Percentiles rank a stretch among this genome's conserved stretches.
Conservation (phyloP, 2,329 filamentous ascomycete species). For the Didymella sp. region DNA sequence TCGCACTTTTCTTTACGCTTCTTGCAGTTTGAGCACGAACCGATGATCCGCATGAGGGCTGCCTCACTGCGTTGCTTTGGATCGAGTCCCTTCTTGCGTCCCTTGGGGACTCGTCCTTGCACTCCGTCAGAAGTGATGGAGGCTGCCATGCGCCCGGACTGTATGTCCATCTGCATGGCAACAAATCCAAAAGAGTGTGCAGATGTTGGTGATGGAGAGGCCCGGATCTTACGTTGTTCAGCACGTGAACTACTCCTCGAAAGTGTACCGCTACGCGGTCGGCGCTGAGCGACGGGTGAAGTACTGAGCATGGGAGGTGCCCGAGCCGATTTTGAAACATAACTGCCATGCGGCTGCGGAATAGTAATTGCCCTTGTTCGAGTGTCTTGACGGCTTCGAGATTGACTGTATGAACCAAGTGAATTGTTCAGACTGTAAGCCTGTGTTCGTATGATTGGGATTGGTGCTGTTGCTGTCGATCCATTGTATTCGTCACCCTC, state of each 20-base stretch:
- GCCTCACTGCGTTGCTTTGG: conserved; percentile 45
- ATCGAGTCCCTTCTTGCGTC: conserved; percentile 44
- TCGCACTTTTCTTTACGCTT: conserved; percentile 50
- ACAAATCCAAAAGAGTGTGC: conserved; percentile 45
- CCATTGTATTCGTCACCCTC: conserved; percentile 31
- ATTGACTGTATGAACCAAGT: conserved; percentile 20
- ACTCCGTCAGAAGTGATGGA: conserved; percentile 38
- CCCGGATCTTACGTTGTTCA: conserved; percentile 28
- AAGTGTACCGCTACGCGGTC: conserved; percentile 30
- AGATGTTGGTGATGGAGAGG: conserved; percentile 38
- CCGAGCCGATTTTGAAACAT: too few species aligned
- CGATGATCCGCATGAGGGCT: conserved; percentile 47
- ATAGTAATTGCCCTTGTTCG: conserved; percentile 41
- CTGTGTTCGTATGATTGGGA: conserved; percentile 40
- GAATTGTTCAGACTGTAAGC: conserved; percentile 28
- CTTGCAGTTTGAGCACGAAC: conserved; percentile 48
- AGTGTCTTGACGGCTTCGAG: conserved; percentile 14
- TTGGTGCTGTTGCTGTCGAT: conserved; percentile 33
- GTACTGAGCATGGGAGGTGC: conserved; percentile 36
- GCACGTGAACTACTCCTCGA: conserved; percentile 38
- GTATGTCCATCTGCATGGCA: conserved; percentile 43
- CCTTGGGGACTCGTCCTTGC: conserved; percentile 37
- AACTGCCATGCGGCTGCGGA: conserved; percentile 31
- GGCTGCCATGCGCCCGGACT: conserved; percentile 42
- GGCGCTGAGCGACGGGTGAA: conserved; percentile 35